Evolutionary conservation across 805 yeast species (phyloP), one percentile per base, ranked within the genome.

Genomic region (Saturnispora bothae): DNA sequence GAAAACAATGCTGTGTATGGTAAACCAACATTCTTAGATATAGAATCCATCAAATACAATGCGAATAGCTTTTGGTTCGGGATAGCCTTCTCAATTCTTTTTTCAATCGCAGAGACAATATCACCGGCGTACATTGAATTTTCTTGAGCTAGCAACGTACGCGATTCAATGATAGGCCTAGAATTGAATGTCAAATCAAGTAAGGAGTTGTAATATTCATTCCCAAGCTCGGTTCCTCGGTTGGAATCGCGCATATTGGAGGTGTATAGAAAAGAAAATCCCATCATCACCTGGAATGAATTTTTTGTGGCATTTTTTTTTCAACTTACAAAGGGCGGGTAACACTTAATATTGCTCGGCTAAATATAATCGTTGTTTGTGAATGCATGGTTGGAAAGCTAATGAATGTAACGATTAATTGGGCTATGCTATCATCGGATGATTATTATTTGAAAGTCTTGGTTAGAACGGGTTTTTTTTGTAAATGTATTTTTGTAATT

Each of bases 71-170:
- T 92, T 47, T 83, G 88, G 10, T 73, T 69, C 1, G 96, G 96
- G 3, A 83, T 71, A 51, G 92, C 77, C 56, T 73, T 78, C 46
- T 71, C 68, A 34, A 89, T 77, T 56, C 95, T 72, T 37, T 67
- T 68, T 47, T 79, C 84, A 39, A 92, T 73, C 13, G 86, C 83
- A 38, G 73, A 72, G 14, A 83, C 73, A 31, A 92, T 83, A 34
- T 78, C 83, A 38, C 74, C 73, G 7, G 96, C 96, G 39, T 72
- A 75, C 32, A 72, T 71, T 16, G 76, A 69, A 54, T 85, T 84
- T 53, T 92, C 97, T 48, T 75, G 82, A 3, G 98, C 97, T 38
- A 86, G 72, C 29, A 73, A 68, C 7, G 97, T 92, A 50, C 88
- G 67, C 31, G 76, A 81, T 28, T 83, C 79, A 43, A 92, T 92